phyloP scores from a whole-genome alignment of 1,139 yeast genomes.

The Candida freyschussii region DNA sequence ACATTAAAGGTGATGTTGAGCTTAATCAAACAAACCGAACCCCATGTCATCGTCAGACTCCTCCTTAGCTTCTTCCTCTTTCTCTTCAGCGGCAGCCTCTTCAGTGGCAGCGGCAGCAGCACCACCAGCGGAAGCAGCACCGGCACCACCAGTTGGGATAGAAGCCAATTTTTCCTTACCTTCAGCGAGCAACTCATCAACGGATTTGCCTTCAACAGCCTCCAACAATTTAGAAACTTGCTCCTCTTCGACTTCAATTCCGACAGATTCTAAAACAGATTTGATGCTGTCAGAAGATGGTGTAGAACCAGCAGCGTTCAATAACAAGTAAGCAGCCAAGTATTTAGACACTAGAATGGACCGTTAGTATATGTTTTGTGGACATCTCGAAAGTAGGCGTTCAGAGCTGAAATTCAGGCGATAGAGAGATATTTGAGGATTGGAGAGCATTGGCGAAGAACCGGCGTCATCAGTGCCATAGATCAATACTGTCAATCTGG shows the following conservation, averaged over 20 bases:
- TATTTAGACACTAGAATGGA: conserved; percentile 44
- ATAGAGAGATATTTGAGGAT: too few species aligned
- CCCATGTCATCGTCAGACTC: conserved; percentile 78
- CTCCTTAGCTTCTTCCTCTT: conserved; percentile 55
- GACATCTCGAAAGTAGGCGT: too few species aligned
- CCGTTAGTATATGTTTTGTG: too few species aligned
- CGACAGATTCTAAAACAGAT: conserved; percentile 68
- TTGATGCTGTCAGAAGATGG: conserved; percentile 74
- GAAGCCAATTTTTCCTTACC: conserved; percentile 81
- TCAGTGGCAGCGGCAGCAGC: conserved; percentile 49
- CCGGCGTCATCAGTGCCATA: too few species aligned
- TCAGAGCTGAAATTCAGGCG: too few species aligned
- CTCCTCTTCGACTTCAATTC: conserved; percentile 74
- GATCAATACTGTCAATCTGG: too few species aligned
- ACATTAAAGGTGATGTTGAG: conserved; percentile 16
- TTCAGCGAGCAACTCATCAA: conserved; percentile 70
- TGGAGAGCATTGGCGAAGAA: too few species aligned
- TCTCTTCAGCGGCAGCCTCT: conserved; percentile 55
- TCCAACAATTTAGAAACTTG: conserved; percentile 61
- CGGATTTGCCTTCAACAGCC: conserved; percentile 73
- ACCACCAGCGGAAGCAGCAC: conserved; percentile 55
- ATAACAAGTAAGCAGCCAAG: conserved; percentile 86
- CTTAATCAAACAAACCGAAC: conserved; percentile 84
- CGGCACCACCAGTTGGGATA: conserved; percentile 82
- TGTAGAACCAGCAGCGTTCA: conserved; percentile 77